Percentiles rank a stretch among this genome's conserved stretches.
Evolutionary conservation across 140 eudicot species (phyloP).

Genomic region (Senecio squalidus): DNA sequence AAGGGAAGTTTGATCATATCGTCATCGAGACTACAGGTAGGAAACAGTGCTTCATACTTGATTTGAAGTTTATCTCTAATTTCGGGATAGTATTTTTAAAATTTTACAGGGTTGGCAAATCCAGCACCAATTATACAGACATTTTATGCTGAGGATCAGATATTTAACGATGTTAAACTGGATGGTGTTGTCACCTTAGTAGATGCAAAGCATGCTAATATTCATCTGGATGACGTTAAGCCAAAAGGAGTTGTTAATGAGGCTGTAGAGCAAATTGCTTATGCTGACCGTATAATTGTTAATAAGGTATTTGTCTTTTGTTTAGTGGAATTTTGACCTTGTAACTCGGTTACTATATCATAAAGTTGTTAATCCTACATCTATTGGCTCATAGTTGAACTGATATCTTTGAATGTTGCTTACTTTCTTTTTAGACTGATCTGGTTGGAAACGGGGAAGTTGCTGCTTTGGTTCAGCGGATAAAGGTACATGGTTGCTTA

Average conservation of each 20-base stretch:
- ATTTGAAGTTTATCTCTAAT: background rate
- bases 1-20: conserved; percentile 94
- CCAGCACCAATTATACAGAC: conserved; percentile 99
- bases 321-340: background rate
- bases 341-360: background rate
- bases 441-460: conserved; percentile 70
- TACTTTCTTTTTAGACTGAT: conserved; percentile 85
- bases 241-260: conserved; percentile 93
- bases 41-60: background rate
- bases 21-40: conserved; percentile 95
- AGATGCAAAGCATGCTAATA: conserved; percentile 81
- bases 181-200: conserved; percentile 98
- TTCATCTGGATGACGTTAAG: conserved; percentile 84
- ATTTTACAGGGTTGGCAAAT: conserved; percentile 77
- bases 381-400: conserved; percentile 5
- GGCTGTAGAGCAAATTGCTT: conserved; percentile 92
- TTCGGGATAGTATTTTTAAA: background rate
- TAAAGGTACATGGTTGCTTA: conserved; percentile 50
- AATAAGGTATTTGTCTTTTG: conserved; percentile 55
- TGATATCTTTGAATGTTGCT: conserved; percentile 23
- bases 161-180: conserved; percentile 82
- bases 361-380: background rate
- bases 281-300: conserved; percentile 80
- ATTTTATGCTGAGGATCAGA: conserved; percentile 90
- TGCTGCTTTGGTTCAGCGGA: conserved; percentile 62